These are phyloP conservation scores for Candida corydali DNA, from an alignment of 805 yeast genomes.

Conservation along the genomic window DNA sequence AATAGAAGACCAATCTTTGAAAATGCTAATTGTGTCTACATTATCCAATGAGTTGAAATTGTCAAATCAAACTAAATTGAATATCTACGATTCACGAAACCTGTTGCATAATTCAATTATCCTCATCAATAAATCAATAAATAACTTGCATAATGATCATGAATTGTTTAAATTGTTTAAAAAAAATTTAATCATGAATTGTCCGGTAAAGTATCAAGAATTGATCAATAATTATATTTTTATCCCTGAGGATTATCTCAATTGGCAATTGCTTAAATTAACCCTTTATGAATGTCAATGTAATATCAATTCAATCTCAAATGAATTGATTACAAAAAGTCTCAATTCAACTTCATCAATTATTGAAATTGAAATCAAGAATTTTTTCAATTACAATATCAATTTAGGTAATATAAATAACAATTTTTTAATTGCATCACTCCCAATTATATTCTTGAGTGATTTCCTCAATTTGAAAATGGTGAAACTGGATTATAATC, in stretches of 20 bases:
- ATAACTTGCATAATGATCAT: not conserved
- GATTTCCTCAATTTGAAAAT: conserved; percentile 15
- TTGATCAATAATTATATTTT: conserved; percentile 45
- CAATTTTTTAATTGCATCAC: conserved; percentile 47
- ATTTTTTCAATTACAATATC: conserved; percentile 9
- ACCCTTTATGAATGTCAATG: conserved; percentile 50
- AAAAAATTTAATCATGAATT: conserved; percentile 45
- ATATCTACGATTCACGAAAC: conserved; percentile 33
- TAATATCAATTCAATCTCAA: conserved; percentile 16
- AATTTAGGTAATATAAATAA: conserved; percentile 34
- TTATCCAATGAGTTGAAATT: conserved; percentile 32
- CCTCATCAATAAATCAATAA: conserved; percentile 42
- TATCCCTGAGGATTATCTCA: conserved; percentile 33
- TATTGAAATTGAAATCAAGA: conserved; percentile 15
- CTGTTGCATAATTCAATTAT: conserved; percentile 51
- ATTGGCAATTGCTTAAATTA: conserved; percentile 43
- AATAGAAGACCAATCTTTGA: conserved; percentile 12
- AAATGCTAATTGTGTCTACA: conserved; percentile 26
- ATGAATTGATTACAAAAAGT: conserved; percentile 4
- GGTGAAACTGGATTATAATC: conserved; percentile 20
- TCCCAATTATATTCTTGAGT: conserved; percentile 43
- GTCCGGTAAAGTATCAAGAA: conserved; percentile 49
- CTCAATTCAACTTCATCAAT: conserved; percentile 5
- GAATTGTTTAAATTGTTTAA: conserved; percentile 41
- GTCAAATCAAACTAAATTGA: conserved; percentile 11